Evolutionary conservation across 2,329 filamentous ascomycete genomes (phyloP).

Genomic region (Metarhizium anisopliae): DNA sequence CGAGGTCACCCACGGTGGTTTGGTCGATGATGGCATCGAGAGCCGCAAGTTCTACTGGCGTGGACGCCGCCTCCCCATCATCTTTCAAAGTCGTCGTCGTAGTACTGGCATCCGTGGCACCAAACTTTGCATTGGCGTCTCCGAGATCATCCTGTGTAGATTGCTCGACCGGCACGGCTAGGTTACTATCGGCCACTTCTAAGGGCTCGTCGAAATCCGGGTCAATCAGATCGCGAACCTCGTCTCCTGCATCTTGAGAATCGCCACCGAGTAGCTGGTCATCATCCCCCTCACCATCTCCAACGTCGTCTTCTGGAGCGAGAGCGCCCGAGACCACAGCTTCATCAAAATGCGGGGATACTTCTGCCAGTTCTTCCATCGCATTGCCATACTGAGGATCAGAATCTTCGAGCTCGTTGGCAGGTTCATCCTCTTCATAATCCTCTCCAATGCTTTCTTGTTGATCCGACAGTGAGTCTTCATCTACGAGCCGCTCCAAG

Average conservation of each 20-base stretch:
- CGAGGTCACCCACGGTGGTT: neutral
- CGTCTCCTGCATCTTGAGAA: slow-evolving; percentile 9
- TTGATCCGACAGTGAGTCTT: neutral
- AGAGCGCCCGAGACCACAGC: slow-evolving; percentile 5
- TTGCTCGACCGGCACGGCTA: slow-evolving; percentile 10
- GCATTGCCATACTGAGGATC: neutral
- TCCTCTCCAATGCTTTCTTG: neutral
- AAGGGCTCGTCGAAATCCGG: slow-evolving; percentile 3
- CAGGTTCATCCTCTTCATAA: neutral
- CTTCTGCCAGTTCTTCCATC: neutral
- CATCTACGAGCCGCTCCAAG: neutral
- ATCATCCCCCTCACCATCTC: slow-evolving; percentile 12
- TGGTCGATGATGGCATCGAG: neutral
- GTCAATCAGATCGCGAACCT: slow-evolving; percentile 2
- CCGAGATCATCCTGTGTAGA: slow-evolving; percentile 11
- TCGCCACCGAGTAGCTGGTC: slow-evolving; percentile 6
- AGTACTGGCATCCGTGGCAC: neutral
- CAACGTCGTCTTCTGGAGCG: slow-evolving; percentile 11
- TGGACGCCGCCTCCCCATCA: slow-evolving; percentile 22
- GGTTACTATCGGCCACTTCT: neutral
- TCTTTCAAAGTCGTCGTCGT: slow-evolving; percentile 11
- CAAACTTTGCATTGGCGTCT: neutral
- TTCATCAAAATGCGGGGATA: neutral
- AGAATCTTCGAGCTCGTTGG: neutral
- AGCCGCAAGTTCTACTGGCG: neutral